Base-by-base conservation (phyloP, 2,329 filamentous ascomycete species). In the Trichoderma gracile region DNA sequence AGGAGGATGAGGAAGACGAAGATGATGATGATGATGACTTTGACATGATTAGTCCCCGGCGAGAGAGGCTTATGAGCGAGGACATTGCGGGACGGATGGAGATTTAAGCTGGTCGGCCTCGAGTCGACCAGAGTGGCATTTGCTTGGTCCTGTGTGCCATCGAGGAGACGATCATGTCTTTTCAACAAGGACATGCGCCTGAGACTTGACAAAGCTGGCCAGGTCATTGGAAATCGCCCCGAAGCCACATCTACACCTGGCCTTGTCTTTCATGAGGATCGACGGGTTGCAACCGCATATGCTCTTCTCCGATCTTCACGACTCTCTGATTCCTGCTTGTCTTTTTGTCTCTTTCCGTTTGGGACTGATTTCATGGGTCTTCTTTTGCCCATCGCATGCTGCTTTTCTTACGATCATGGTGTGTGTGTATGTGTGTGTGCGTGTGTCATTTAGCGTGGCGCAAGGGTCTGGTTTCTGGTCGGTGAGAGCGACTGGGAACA, bases 31-130 rank as follows among this genome's bases (percentile, higher is more conserved):
- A 76, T 10, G 75, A 74, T 61, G n/a, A 77, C 76, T 14, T 64
- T n/a, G 59, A 62, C 14, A 62, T 62, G 59, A 25, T 21, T 10
- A 54, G 49, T 7, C 43, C 59, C 1, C 77, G 78, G 49, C 78
- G 78, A 8, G 78, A 85, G 50, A 80, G 86, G 46, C 81, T 82
- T 33, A 81, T 87, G 73, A 88, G 85, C 68, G 86, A 89, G 73
- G 86, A 89, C 67, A 80, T 89, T 53, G 85, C 84, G 33, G 81
- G 81, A 4, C 79, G 80, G 21, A 88, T 89, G 85, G 86, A 89
- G 71, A 83, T 89, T 69, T 86, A 81, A 74, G 68, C 62, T 63
- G 15, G 12, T 38, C 33, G 14, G 3, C 8, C 25, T 25, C 15
- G 67, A 55, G 52, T 40, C 30, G 15, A 25, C 2, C 21, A 40